These are phyloP conservation scores for Blechomonas ayalai DNA, from an alignment of 208 protist genomes.

Conservation along the genomic window DNA sequence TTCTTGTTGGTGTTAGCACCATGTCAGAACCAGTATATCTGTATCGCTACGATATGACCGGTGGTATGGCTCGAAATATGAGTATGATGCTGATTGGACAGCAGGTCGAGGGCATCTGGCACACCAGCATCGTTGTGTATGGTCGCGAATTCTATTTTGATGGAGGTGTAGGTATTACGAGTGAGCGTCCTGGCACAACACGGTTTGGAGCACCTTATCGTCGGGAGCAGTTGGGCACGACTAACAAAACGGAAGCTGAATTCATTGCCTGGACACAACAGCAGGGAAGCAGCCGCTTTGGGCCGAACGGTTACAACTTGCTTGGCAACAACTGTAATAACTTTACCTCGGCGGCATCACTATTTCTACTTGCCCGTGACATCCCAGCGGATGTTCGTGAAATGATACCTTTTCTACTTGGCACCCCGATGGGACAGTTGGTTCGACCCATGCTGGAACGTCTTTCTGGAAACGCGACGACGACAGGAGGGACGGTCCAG, in stretches of 20 bases:
- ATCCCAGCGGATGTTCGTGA: conserved; percentile 64
- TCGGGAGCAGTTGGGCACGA: conserved; percentile 49
- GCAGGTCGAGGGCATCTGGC: conserved; percentile 90
- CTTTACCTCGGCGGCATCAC: conserved; percentile 78
- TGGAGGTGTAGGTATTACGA: conserved; percentile 75
- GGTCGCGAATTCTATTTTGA: conserved; percentile 91
- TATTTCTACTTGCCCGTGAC: conserved; percentile 57
- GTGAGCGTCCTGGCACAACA: conserved; percentile 42
- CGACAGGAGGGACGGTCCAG: not conserved
- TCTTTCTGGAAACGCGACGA: not conserved
- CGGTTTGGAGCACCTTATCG: conserved; percentile 74
- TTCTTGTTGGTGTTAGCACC: too few relatives aligned
- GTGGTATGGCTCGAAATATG: conserved; percentile 80
- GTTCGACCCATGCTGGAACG: conserved; percentile 69
- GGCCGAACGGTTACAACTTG: conserved; percentile 82
- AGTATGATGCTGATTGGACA: conserved; percentile 74
- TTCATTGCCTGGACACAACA: conserved; percentile 48
- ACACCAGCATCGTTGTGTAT: conserved; percentile 91
- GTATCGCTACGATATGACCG: conserved; percentile 92
- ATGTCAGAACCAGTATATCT: conserved; percentile 46
- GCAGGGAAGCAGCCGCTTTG: conserved; percentile 21
- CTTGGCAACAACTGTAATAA: conserved; percentile 93
- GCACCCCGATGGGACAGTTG: conserved; percentile 75
- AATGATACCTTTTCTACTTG: conserved; percentile 69
- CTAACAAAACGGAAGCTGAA: conserved; percentile 38